Conservation (phyloP, 768 basidiomycete species). For the Lepiota brunneoincarnata region DNA sequence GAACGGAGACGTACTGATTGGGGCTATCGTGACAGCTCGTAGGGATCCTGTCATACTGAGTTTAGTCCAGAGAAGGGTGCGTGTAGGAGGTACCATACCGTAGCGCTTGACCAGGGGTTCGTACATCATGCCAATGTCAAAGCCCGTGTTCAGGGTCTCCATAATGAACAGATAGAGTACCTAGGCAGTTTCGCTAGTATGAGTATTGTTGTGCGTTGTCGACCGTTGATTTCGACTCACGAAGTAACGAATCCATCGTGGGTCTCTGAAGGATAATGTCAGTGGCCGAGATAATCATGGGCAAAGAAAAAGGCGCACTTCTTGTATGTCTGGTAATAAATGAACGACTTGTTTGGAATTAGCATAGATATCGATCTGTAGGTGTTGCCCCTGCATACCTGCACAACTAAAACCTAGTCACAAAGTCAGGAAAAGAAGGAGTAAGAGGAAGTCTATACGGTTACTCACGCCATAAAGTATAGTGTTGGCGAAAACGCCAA, state of each 20-base stretch:
- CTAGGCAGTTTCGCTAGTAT: slow-evolving; percentile 19
- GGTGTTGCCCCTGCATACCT: slow-evolving; percentile 20
- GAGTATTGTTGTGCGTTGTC: background rate
- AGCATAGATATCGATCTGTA: too few relatives aligned
- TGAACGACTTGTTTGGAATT: slow-evolving; percentile 24
- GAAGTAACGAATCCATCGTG: slow-evolving; percentile 34
- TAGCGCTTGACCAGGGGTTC: slow-evolving; percentile 42
- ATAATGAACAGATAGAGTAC: slow-evolving; percentile 39
- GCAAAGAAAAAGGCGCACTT: slow-evolving; percentile 23
- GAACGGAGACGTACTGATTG: background rate
- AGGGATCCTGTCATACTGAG: background rate
- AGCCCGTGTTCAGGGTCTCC: slow-evolving; percentile 42
- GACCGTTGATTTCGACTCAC: background rate
- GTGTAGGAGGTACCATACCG: slow-evolving; percentile 11
- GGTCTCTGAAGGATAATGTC: slow-evolving; percentile 28
- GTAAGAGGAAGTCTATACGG: background rate
- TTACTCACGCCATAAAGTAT: slow-evolving; percentile 42
- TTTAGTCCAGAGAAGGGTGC: background rate
- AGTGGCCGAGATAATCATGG: background rate
- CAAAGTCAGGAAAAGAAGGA: background rate
- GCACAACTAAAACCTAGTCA: slow-evolving; percentile 31
- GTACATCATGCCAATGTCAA: slow-evolving; percentile 43
- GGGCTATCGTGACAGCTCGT: slow-evolving; percentile 5
- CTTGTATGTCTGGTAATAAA: slow-evolving; percentile 39
- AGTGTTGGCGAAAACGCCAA: slow-evolving; percentile 40